Evolutionary conservation across 139 green algal genomes (phyloP).

Genomic region (Chlorella vulgaris): DNA sequence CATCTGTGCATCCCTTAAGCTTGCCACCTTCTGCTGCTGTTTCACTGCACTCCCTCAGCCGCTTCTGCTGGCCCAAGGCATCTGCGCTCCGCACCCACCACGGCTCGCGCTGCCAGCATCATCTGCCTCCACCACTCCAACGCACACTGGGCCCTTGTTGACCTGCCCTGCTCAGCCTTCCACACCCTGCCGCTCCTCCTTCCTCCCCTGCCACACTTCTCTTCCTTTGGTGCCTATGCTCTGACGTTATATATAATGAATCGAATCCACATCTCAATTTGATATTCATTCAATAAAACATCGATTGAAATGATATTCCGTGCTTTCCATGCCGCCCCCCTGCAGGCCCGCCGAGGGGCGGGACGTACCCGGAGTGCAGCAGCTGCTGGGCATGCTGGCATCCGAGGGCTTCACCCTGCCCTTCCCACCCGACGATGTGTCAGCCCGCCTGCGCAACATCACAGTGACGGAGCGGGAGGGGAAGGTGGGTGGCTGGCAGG

Average conservation of each 20-base stretch:
- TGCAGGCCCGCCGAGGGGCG: background rate
- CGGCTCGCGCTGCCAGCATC: background rate
- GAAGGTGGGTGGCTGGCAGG: constrained; percentile 37
- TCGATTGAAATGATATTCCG: no score
- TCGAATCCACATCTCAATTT: no score
- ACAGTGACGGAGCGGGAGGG: constrained; percentile 63
- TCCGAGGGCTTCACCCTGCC: constrained; percentile 49
- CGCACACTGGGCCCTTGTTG: background rate
- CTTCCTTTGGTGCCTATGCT: no score
- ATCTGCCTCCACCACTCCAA: background rate
- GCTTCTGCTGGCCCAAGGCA: no score
- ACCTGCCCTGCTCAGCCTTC: background rate
- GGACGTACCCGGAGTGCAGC: constrained; percentile 66
- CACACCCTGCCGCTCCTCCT: background rate
- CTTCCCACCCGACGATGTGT: constrained; percentile 38
- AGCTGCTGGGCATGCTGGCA: constrained; percentile 63
- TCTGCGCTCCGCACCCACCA: no score
- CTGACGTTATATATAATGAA: no score
- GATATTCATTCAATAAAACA: no score
- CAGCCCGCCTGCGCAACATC: constrained; percentile 41
- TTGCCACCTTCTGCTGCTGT: background rate
- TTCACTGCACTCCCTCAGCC: background rate
- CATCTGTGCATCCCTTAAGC: background rate
- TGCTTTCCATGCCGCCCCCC: no score
- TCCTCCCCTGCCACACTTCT: background rate